These are phyloP conservation scores for Naganishia cerealis DNA, from an alignment of 1,284 basidiomycete species.

Conservation along the genomic window DNA sequence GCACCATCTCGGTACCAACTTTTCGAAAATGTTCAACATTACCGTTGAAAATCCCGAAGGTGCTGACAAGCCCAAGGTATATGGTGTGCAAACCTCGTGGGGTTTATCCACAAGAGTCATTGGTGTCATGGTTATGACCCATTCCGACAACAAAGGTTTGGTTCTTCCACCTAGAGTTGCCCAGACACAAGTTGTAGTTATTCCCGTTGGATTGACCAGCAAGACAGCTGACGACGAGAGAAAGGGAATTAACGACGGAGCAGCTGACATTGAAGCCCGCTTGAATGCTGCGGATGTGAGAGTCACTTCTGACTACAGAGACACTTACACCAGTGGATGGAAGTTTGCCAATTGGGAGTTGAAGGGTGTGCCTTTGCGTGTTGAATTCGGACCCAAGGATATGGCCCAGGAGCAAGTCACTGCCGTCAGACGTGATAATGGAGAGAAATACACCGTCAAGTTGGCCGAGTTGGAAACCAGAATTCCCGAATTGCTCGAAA, in stretches of 20 bases:
- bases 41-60: conserved; percentile 84
- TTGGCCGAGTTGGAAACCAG: conserved; percentile 64
- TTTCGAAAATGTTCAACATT: conserved; percentile 98
- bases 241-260: conserved; percentile 73
- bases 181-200: conserved; percentile 83
- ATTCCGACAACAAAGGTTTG: conserved; percentile 95
- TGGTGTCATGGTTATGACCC: conserved; percentile 99
- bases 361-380: conserved; percentile 93
- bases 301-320: conserved; percentile 86
- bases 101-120: conserved; percentile 94
- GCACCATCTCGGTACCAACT: conserved; percentile 97
- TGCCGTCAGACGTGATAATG: conserved; percentile 83
- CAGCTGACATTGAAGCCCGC: conserved; percentile 69
- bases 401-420: conserved; percentile 79
- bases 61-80: conserved; percentile 59
- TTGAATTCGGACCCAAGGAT: conserved; percentile 95
- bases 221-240: conserved; percentile 65
- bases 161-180: conserved; percentile 94
- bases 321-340: conserved; percentile 97
- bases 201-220: conserved; percentile 88
- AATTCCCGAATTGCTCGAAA: conserved; percentile 70
- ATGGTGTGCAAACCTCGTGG: conserved; percentile 99
- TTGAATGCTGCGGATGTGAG: conserved; percentile 73
- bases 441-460: conserved; percentile 70
- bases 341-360: conserved; percentile 99